Evolutionary conservation across 2,329 filamentous ascomycete genomes (phyloP), one percentile per base, ranked within the genome.

Genomic region (Diplodia mutila): DNA sequence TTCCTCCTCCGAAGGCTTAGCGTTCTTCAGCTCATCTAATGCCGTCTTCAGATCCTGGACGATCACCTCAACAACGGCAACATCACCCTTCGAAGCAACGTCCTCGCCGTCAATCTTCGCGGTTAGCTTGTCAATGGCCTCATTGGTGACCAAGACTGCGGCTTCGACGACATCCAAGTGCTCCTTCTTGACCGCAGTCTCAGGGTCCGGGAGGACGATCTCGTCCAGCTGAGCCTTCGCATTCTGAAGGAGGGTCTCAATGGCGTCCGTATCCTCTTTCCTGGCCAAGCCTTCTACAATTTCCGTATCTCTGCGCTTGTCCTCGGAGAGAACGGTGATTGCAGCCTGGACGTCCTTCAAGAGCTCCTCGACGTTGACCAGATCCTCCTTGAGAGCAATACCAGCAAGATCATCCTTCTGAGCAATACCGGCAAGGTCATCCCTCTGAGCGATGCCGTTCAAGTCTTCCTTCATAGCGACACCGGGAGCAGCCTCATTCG

Each of bases 191-290:
- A 93, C 88, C 2, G 88, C 83, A 67, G 91, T 88, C 39, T 93
- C 90, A 3, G 88, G 86, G 61, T 94, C 83, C 0, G 86, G 83
- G 29, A 87, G 77, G 5, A 78, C 87, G 61, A 97, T 86, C 68
- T 97, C 93, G 68, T 97, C 94, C 11, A 98, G 83, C 55, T 91
- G 91, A 5, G 90, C 89, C 77, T 97, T 97, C 37, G 93, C 94
- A 76, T 97, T 97, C 51, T 91, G 89, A 14, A 98, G 85, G 59
- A 98, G 89, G 0, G 91, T 96, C 78, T 97, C 94, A 68, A 98
- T 94, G 12, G 93, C 93, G 69, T 94, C 89, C 0, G 94, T 92
- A 72, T 98, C 94, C 71, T 97, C 93, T 75, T 92, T 92, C 37
- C 85, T 88, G 6, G 90, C 89, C 2, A 84, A 77, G 46, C 89